Percentiles rank a stretch among this genome's conserved stretches.
Conservation (phyloP, 1,284 basidiomycete species). For the Rhizoctonia solani region DNA sequence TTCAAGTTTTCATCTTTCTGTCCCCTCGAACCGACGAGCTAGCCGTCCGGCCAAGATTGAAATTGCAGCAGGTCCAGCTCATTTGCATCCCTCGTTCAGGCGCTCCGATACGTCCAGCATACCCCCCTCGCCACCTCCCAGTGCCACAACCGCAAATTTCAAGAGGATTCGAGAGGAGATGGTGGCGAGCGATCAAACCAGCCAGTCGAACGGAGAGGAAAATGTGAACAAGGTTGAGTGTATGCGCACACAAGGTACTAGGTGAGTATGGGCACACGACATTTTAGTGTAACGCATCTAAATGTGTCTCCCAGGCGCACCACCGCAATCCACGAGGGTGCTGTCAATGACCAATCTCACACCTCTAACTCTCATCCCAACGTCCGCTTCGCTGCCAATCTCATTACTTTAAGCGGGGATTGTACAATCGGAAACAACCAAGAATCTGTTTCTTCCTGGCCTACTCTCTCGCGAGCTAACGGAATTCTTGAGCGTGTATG, state of each 20-base stretch:
- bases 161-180: background rate
- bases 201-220: too few species aligned
- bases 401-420: too few species aligned
- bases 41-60: constrained; percentile 26
- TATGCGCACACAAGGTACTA: too few species aligned
- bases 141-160: background rate
- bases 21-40: constrained; percentile 9
- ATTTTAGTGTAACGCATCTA: too few species aligned
- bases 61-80: background rate
- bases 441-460: constrained; percentile 12
- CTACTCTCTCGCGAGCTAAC: constrained; percentile 22
- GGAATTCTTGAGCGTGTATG: constrained; percentile 27
- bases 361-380: too few species aligned
- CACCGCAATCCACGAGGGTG: too few species aligned
- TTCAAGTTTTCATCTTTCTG: background rate
- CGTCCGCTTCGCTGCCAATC: too few species aligned
- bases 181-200: background rate
- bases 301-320: too few species aligned
- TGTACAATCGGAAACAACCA: too few species aligned
- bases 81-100: constrained; percentile 18
- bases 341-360: too few species aligned
- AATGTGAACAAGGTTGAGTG: too few species aligned
- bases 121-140: constrained; percentile 19
- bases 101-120: background rate
- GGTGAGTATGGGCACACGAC: too few species aligned